Evolutionary conservation across 306 rosid genomes (phyloP).

Genomic region (Acacia crassicarpa): DNA sequence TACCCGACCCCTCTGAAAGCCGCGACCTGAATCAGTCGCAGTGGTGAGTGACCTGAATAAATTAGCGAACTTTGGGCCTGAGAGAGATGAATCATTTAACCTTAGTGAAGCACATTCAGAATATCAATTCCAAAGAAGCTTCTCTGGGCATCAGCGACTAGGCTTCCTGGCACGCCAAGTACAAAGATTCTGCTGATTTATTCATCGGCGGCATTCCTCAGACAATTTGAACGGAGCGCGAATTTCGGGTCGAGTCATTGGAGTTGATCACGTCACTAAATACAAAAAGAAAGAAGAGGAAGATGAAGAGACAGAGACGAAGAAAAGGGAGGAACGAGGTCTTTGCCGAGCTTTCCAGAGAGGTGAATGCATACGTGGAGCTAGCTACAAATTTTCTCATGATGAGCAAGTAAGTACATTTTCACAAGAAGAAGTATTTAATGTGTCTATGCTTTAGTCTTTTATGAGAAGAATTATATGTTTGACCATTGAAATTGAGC

Average conservation of each 20-base stretch:
- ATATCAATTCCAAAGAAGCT: slow-evolving; percentile 77
- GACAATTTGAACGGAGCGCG: slow-evolving; percentile 93
- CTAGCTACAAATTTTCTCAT: slow-evolving; percentile 84
- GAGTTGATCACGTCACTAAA: slow-evolving; percentile 75
- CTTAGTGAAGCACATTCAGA: slow-evolving; percentile 81
- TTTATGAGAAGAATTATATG: no score
- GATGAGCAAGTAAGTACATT: slow-evolving; percentile 68
- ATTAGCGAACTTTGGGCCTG: background rate
- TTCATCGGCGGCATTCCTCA: slow-evolving; percentile 76
- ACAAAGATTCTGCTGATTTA: slow-evolving; percentile 85
- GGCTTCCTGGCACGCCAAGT: slow-evolving; percentile 91
- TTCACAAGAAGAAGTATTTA: background rate
- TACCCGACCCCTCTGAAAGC: no score
- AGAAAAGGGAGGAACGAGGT: slow-evolving; percentile 90
- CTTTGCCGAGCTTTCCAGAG: slow-evolving; percentile 92
- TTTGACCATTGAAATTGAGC: background rate
- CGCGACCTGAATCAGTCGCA: no score
- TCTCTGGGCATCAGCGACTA: slow-evolving; percentile 68
- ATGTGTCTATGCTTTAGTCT: no score
- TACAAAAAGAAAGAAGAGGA: slow-evolving; percentile 94
- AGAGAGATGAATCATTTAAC: slow-evolving; percentile 83
- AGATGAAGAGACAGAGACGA: slow-evolving; percentile 78
- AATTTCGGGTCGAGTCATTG: slow-evolving; percentile 54
- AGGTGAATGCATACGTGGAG: slow-evolving; percentile 94
- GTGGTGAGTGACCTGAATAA: background rate